phyloP scores from a whole-genome alignment of 163 green algal species.

The Chlamydomonas reinhardtii region DNA sequence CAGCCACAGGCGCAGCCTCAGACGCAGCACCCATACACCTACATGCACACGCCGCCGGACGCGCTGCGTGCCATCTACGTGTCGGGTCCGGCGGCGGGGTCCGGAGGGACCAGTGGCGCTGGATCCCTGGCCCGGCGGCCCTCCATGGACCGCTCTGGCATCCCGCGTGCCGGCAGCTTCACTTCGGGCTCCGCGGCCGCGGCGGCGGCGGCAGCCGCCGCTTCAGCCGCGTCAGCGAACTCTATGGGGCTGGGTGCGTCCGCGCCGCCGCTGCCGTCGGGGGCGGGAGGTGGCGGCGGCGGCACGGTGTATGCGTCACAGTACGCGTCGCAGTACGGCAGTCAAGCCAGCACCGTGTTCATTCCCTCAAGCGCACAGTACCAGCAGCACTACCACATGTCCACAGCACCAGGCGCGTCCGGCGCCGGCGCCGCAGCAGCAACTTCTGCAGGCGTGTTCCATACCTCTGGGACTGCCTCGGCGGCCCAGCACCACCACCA shows the following conservation, averaged over 20 bases:
- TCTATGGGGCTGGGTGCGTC: background rate
- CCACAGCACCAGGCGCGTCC: background rate
- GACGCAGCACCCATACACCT: constrained; percentile 10
- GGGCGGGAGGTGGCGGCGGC: background rate
- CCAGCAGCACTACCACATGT: too few relatives aligned
- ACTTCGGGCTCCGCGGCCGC: background rate
- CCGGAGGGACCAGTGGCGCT: background rate
- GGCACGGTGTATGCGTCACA: constrained; percentile 27
- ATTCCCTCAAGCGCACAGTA: constrained; percentile 24
- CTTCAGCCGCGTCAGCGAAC: background rate
- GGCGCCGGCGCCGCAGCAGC: too few relatives aligned
- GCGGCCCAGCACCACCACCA: too few relatives aligned
- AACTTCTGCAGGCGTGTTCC: too few relatives aligned
- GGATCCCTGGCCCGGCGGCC: background rate
- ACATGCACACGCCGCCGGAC: background rate
- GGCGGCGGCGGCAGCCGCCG: background rate
- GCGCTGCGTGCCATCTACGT: constrained; percentile 14
- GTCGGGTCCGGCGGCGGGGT: background rate
- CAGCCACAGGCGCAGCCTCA: background rate
- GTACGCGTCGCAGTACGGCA: constrained; percentile 23
- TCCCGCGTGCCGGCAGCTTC: constrained; percentile 21
- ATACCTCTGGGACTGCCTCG: background rate
- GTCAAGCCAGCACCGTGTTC: constrained; percentile 12
- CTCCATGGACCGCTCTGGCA: background rate
- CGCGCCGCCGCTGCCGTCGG: background rate